Evolutionary conservation across 1,284 basidiomycete genomes (phyloP).

Genomic region (Naganishia albida): DNA sequence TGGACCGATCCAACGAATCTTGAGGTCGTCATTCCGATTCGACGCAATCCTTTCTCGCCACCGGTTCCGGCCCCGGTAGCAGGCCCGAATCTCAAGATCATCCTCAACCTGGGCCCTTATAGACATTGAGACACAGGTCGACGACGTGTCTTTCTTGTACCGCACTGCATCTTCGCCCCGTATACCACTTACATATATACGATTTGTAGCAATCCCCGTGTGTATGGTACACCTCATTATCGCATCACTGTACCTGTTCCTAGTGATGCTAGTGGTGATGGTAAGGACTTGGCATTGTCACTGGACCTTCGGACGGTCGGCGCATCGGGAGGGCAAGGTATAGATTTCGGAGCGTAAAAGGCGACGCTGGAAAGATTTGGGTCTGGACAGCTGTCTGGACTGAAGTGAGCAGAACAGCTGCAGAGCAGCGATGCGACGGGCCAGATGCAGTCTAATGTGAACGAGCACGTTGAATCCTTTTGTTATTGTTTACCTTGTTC

Average conservation of each 20-base stretch:
- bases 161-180: not conserved
- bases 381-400: no score
- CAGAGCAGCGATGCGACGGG: no score
- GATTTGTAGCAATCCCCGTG: not conserved
- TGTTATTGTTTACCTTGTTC: constrained; percentile 8
- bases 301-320: no score
- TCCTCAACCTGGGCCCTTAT: constrained; percentile 5
- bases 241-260: no score
- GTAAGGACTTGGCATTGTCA: not conserved
- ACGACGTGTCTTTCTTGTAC: not conserved
- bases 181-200: not conserved
- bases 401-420: no score
- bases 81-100: constrained; percentile 23
- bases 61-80: not conserved
- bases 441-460: no score
- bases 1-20: constrained; percentile 3
- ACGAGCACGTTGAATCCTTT: not conserved
- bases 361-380: no score
- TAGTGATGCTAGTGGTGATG: not conserved
- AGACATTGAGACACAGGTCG: not conserved
- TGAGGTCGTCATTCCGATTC: constrained; percentile 18
- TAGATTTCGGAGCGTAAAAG: no score
- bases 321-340: no score
- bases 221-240: not conserved
- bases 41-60: not conserved